These are phyloP conservation scores for Phalaenopsis aphrodite DNA, from an alignment of 106 monocot genomes.

Conservation along the genomic window DNA sequence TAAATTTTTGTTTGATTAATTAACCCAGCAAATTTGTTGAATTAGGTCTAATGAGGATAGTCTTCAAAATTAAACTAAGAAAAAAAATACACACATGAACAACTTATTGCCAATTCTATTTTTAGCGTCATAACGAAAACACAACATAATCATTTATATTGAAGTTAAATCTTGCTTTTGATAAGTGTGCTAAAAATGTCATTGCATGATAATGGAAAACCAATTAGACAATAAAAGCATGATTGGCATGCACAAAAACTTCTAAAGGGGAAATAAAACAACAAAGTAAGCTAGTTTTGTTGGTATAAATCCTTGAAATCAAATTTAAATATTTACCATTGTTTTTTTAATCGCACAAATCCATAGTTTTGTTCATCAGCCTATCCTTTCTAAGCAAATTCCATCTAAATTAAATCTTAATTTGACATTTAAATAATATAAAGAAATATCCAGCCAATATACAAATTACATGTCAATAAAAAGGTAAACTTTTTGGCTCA, in stretches of 20 bases:
- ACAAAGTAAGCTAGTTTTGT: background rate
- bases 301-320: background rate
- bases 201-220: background rate
- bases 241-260: background rate
- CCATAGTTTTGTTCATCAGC: background rate
- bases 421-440: background rate
- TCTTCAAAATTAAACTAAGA: background rate
- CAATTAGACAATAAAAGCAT: background rate
- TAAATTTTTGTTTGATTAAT: background rate
- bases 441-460: background rate
- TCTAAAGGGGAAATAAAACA: background rate
- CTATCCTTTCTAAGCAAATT: background rate
- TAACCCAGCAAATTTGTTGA: background rate
- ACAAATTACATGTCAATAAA: background rate
- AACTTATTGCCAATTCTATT: background rate
- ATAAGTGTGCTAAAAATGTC: background rate
- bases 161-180: background rate
- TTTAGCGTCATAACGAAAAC: background rate
- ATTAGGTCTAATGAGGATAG: background rate
- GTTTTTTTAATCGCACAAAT: background rate
- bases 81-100: background rate
- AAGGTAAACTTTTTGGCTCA: conserved; percentile 9
- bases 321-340: background rate
- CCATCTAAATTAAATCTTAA: background rate
- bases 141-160: background rate